Conservation (phyloP, 2,329 filamentous ascomycete species). For the Ilyonectria mors-panacis region DNA sequence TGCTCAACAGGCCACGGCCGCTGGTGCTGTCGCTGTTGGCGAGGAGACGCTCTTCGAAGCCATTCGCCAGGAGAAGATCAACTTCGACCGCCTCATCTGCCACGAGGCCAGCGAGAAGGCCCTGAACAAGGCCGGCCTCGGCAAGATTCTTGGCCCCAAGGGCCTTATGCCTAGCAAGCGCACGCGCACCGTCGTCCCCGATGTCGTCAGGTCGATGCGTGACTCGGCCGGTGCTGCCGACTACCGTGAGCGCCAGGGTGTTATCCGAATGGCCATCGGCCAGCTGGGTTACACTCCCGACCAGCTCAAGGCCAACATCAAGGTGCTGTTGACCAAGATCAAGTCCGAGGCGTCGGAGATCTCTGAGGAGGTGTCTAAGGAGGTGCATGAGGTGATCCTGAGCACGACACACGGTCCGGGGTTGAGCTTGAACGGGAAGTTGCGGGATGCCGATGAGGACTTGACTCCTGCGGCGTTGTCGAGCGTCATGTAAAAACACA, state of each 20-base stretch:
- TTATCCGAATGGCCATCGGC: conserved; percentile 90
- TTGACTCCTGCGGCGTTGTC: conserved; percentile 68
- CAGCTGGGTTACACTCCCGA: conserved; percentile 91
- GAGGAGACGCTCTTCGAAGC: conserved; percentile 88
- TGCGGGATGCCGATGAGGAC: conserved; percentile 73
- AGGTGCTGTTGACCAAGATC: conserved; percentile 79
- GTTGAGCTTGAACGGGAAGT: conserved; percentile 87
- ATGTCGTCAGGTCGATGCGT: conserved; percentile 81
- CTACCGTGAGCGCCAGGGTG: conserved; percentile 88
- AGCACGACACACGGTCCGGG: conserved; percentile 91
- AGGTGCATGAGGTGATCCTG: conserved; percentile 77
- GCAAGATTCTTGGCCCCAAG: conserved; percentile 86
- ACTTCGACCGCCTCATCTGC: conserved; percentile 92
- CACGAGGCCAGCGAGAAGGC: conserved; percentile 84
- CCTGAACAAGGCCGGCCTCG: conserved; percentile 85
- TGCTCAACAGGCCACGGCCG: conserved; percentile 80
- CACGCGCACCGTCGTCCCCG: conserved; percentile 88
- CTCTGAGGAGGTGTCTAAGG: conserved; percentile 65
- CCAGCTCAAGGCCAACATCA: conserved; percentile 88
- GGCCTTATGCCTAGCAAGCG: conserved; percentile 94
- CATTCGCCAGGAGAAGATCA: conserved; percentile 80
- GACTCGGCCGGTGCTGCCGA: conserved; percentile 88
- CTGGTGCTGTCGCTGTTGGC: conserved; percentile 87
- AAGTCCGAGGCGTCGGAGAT: conserved; percentile 85
- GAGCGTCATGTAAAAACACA: conserved; percentile 64